phyloP scores from a whole-genome alignment of 495 filamentous ascomycete genomes.

The Hypoxylon fragiforme region DNA sequence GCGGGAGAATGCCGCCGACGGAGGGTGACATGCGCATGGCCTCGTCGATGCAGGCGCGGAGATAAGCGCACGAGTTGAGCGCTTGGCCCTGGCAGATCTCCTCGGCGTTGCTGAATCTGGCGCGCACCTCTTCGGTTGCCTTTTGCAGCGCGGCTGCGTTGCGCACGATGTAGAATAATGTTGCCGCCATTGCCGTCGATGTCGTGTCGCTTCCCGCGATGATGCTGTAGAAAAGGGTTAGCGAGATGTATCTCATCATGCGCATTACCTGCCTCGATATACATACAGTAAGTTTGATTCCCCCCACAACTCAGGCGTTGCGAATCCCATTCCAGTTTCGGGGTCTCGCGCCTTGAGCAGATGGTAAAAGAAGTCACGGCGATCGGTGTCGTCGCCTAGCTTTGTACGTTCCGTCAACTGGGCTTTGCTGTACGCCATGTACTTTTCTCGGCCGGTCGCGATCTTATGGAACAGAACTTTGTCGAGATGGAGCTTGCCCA shows the following conservation, averaged over 20 bases:
- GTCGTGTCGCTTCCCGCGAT: slow-evolving; percentile 67
- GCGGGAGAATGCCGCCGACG: slow-evolving; percentile 61
- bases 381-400: slow-evolving; percentile 58
- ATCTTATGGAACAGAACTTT: slow-evolving; percentile 61
- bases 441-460: slow-evolving; percentile 53
- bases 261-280: too few species aligned
- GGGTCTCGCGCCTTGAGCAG: slow-evolving; percentile 62
- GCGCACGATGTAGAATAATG: slow-evolving; percentile 68
- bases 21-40: slow-evolving; percentile 71
- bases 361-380: slow-evolving; percentile 67
- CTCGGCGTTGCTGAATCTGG: slow-evolving; percentile 53
- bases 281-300: slow-evolving; percentile 69
- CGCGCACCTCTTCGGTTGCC: slow-evolving; percentile 54
- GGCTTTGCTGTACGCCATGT: slow-evolving; percentile 59
- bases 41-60: slow-evolving; percentile 70
- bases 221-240: slow-evolving; percentile 40
- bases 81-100: slow-evolving; percentile 54
- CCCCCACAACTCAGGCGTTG: slow-evolving; percentile 67
- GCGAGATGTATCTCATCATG: too few species aligned
- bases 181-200: slow-evolving; percentile 63
- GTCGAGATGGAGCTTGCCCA: slow-evolving; percentile 61
- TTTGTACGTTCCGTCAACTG: slow-evolving; percentile 60
- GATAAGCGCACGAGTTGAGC: slow-evolving; percentile 60
- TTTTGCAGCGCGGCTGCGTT: slow-evolving; percentile 54
- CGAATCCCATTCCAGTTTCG: slow-evolving; percentile 66